Evolutionary conservation across 805 yeast species (phyloP).

Genomic region (Metschnikowia vanudenii): DNA sequence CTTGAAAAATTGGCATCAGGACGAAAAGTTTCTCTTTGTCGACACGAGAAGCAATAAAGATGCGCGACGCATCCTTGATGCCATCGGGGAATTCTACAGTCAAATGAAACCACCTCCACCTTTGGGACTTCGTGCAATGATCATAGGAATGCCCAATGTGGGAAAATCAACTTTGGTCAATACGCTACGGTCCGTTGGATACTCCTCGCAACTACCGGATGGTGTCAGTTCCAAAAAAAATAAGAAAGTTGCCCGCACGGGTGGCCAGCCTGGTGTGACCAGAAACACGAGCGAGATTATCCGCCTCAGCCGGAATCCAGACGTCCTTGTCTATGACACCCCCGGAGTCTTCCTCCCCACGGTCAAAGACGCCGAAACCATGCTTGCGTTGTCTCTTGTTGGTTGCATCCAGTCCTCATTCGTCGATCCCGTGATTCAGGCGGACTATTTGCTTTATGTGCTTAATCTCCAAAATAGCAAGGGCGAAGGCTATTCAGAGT

Average conservation of each 20-base stretch:
- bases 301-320: slow-evolving; percentile 57
- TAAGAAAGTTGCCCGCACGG: slow-evolving; percentile 77
- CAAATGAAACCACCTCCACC: slow-evolving; percentile 72
- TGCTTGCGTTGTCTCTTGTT: slow-evolving; percentile 70
- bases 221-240: slow-evolving; percentile 33
- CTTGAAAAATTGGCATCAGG: slow-evolving; percentile 35
- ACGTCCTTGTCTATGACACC: slow-evolving; percentile 75
- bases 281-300: slow-evolving; percentile 74
- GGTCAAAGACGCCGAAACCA: slow-evolving; percentile 59
- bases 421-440: slow-evolving; percentile 83
- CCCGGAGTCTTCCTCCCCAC: slow-evolving; percentile 91
- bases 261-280: slow-evolving; percentile 90
- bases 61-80: slow-evolving; percentile 48
- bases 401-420: slow-evolving; percentile 69
- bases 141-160: slow-evolving; percentile 97
- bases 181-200: slow-evolving; percentile 52
- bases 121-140: slow-evolving; percentile 69
- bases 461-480: slow-evolving; percentile 61
- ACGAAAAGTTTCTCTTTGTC: slow-evolving; percentile 45
- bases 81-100: slow-evolving; percentile 45
- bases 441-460: slow-evolving; percentile 76
- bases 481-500: slow-evolving; percentile 46
- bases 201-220: slow-evolving; percentile 21
- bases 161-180: slow-evolving; percentile 91
- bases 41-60: slow-evolving; percentile 56